Evolutionary conservation across 495 filamentous ascomycete genomes (phyloP), one percentile per base, ranked within the genome.

Genomic region (Daldinia vernicosa): DNA sequence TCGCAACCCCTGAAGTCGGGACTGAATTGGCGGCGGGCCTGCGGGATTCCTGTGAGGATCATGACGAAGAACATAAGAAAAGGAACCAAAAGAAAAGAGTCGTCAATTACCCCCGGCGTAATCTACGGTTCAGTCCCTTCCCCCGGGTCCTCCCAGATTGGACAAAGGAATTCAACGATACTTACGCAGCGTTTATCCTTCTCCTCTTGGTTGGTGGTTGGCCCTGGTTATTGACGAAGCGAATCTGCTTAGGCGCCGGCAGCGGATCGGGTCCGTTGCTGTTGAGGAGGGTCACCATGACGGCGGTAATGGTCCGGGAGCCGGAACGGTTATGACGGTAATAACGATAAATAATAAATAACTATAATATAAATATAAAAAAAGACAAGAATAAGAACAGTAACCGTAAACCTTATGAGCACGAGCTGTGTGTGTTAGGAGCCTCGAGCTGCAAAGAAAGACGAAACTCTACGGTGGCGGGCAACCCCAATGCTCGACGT

Each of bases 151-250:
- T 51, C 47, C 63, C 69, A 68, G 35, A 47, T 52, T 47, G 50
- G 54, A 71, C 65, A 68, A 69, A 75, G 35, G 67, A 72, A 70
- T 72, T 66, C 60, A 66, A 65, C 51, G 55, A 64, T 53, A 85
- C 89, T 75, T 87, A 94, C 89, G 92, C 92, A 72, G 92, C 89
- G 80, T 90, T 92, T 76, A 94, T 91, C 77, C 92, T 87, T 77
- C 92, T 87, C 69, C 92, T 84, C 79, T 94, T 94, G 52, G 90
- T 89, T 67, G 92, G 90, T 53, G 91, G 92, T 69, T 92, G 90
- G 66, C 91, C 92, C 79, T 93, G 90, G 72, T 91, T 93, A 61
- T 91, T 89, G 69, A 94, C 90, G 78, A 94, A 94, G 70, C 92
- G 88, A 59, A 94, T 92, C 78, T 84, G 82, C 76, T 86, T 85